These are phyloP conservation scores for Hypseocharis bilobata DNA, from an alignment of 441 rosid genomes.

Conservation along the genomic window DNA sequence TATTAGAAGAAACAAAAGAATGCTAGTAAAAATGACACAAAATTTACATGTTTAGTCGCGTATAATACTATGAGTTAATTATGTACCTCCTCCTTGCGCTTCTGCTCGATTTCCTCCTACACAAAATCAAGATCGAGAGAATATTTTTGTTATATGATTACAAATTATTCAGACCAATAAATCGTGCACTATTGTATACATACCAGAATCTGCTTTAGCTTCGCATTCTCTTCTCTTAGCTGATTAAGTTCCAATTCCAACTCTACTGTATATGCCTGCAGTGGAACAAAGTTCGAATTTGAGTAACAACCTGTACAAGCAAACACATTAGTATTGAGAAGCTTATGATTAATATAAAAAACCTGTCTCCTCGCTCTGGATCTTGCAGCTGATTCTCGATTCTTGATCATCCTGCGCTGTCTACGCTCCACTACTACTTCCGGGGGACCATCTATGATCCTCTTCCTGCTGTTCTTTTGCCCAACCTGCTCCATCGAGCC, in stretches of 20 bases:
- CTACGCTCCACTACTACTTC: constrained; percentile 69
- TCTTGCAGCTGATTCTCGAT: constrained; percentile 80
- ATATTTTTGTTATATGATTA: neutral
- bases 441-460: constrained; percentile 53
- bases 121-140: neutral
- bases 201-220: constrained; percentile 59
- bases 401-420: constrained; percentile 83
- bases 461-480: constrained; percentile 34
- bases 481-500: constrained; percentile 26
- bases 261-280: constrained; percentile 83
- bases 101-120: constrained; percentile 53
- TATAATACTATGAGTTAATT: too few relatives aligned
- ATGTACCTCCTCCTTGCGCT: constrained; percentile 50
- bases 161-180: too few relatives aligned
- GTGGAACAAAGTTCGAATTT: neutral
- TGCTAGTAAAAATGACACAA: too few relatives aligned
- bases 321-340: too few relatives aligned
- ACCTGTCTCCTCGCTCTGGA: constrained; percentile 96
- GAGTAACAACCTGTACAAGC: too few relatives aligned
- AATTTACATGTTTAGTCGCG: too few relatives aligned
- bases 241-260: constrained; percentile 66
- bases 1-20: neutral
- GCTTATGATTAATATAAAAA: neutral
- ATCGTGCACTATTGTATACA: too few relatives aligned
- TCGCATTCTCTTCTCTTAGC: constrained; percentile 66